Base-by-base conservation (phyloP, 306 rosid species). In the Fragaria ananassa region DNA sequence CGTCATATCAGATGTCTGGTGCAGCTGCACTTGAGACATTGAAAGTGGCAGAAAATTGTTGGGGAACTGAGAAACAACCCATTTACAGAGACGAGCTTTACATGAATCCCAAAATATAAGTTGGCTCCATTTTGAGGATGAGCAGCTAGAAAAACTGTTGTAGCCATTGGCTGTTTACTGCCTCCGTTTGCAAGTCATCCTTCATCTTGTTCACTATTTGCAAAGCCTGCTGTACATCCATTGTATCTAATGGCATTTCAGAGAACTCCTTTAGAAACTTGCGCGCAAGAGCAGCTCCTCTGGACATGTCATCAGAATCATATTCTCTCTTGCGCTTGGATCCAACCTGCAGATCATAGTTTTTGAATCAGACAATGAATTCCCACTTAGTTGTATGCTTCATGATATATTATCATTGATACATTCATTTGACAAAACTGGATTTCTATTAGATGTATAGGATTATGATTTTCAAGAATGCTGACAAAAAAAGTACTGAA, bases 241-340 rank as follows among this genome's bases (percentile, higher is more conserved):
- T 92, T 54, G 73, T 79, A 45, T 87, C 96, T 68, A 95, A 64
- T 2, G 98, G 97, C 81, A 92, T 67, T 62, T 84, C 87, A 42
- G 89, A 81, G 75, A 95, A 95, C 25, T 88, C 87, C 84, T 90
- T 88, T 45, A 92, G 76, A 73, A 95, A 89, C 74, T 86, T 79
- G 76, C 81, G 92, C 10, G 97, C 97, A 80, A 77, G 87, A 42
- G 87, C 92, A n/a, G 86, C 85, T 18, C 97, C 97, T 78, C 78
- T 81, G 53, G 96, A 86, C 71, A 84, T 81, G 37, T 90, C 96
- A 64, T 83, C 96, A 10, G 83, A 27, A 77, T 91, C 92, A 70
- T 72, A 77, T 46, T 76, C 97, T 80, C 93, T 86, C 88, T 89
- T 89, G 13, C 98, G 93, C 81, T 95, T 95, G 27, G 81, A 78